Evolutionary conservation across 495 filamentous ascomycete species (phyloP), one percentile per base, ranked within the genome.

Genomic region (Tuber indicum): DNA sequence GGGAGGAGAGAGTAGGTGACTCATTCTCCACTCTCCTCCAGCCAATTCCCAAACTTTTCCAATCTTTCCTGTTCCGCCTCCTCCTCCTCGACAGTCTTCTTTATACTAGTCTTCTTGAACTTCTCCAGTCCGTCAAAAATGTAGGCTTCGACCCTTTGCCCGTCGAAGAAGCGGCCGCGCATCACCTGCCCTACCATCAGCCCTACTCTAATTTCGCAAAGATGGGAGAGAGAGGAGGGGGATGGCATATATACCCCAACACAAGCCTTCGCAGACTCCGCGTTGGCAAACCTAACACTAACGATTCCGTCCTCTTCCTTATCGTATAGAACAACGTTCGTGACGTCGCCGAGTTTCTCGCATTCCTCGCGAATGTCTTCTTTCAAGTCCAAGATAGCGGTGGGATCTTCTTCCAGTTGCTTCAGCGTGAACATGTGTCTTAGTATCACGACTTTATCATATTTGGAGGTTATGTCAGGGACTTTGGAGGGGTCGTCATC

Each of bases 381-480:
- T 82, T 96, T 96, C 84, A 98, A 97, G 76, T 98, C 96, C 10
- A 94, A 86, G 72, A 95, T 88, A 4, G 92, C 92, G 0, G 90
- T 89, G 3, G 93, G 91, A 83, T 99, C 95, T 75, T 95, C 89
- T 81, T 90, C 89, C 71, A 99, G 86, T 85, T 97, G 93, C 46
- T 91, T 81, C 43, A 96, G 87, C 16, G 94, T 97, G 84, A 99
- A 99, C 93, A 97, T 96, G 84, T 97, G 92, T 81, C 94, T 93
- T 75, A 99, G 85, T 74, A 98, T 91, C 26, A 98, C 94, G 3
- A 93, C 86, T 81, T 94, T 94, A 78, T 93, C 93, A 79, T 88
- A 91, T 78, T 88, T 88, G 70, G 88, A 89, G 74, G 81, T 89
- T 10, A 88, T 89, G 5, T 90, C 88, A 21, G 87, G 79, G 5